Base-by-base conservation (phyloP, 768 basidiomycete species). In the Leucosporidium creatinivorum region DNA sequence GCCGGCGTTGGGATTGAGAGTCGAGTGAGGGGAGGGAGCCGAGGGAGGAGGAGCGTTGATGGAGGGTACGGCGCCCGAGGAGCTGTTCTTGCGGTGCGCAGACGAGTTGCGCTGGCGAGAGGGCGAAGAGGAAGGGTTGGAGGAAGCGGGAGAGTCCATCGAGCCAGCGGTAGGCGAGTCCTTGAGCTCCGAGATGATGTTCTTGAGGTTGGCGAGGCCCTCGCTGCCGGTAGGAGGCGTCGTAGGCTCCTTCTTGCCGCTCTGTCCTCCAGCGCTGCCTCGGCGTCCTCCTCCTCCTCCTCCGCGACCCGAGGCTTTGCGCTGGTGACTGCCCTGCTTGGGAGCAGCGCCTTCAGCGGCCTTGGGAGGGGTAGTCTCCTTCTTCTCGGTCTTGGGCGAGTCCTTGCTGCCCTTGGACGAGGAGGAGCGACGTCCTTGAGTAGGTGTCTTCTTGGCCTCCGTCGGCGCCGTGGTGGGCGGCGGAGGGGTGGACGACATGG, bases 1-100 rank as follows among this genome's bases (percentile, higher is more conserved):
- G 68, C 72, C 49, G 72, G 79, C 76, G 88, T 87, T 73, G 86
- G 87, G 47, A 64, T 67, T 77, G 64, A 70, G 73, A 18, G 44
- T 57, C 33, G 63, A 66, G 72, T 58, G 62, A 69, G 47, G 59
- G 85, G 83, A 73, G 86, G 88, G 74, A 86, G 69, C 28, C 26
- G 72, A 91, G 88, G 19, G 83, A 75, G 30, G 74, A 75, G 64
- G 65, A n/a, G 72, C 57, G 9, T 39, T 25, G 64, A 63, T 49
- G 19, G 60, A 21, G 15, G 60, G 57, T 3, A 63, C 52, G 8
- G 26, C 54, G 51, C 50, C 21, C 50, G 21, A 55, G 6, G 58
- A 25, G 12, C 50, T 56, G 51, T 54, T 62, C 66, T 73, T 73
- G 57, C 67, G 67, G 51, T 67, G 65, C 4, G 4, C 18, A 36